A percentile compares a stretch with the other conserved stretches of the same genome.
phyloP scores from a whole-genome alignment of 306 rosid species.

The Castanea sativa region DNA sequence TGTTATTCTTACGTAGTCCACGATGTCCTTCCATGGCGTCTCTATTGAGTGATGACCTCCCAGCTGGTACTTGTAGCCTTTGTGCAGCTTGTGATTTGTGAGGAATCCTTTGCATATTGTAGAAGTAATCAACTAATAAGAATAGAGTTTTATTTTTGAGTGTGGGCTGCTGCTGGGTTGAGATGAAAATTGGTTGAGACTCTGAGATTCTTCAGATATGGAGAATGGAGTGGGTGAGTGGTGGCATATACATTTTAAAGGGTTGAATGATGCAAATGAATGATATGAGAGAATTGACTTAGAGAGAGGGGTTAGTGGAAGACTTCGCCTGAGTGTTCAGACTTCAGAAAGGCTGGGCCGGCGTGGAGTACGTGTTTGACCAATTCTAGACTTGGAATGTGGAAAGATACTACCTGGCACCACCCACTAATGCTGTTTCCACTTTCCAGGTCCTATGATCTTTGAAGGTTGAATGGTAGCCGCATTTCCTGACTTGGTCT shows the following conservation, averaged over 20 bases:
- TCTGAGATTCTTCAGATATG: too few species aligned
- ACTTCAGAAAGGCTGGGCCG: conserved; percentile 3
- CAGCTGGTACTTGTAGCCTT: conserved; percentile 5
- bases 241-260: background rate
- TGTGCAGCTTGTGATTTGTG: conserved; percentile 15
- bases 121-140: background rate
- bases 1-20: conserved; percentile 23
- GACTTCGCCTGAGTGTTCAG: background rate
- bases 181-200: background rate
- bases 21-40: conserved; percentile 1
- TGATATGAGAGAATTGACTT: too few species aligned
- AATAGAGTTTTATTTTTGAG: background rate
- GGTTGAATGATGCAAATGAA: too few species aligned
- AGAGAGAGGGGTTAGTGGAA: background rate
- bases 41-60: conserved; percentile 12
- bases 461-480: background rate
- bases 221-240: too few species aligned
- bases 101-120: conserved; percentile 35
- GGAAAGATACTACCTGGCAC: background rate
- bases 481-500: conserved; percentile 39
- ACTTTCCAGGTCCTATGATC: background rate
- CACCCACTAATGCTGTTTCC: too few species aligned
- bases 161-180: background rate
- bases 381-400: conserved; percentile 18
- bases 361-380: conserved; percentile 20